These are phyloP conservation scores for Russula sp. DNA, from an alignment of 768 basidiomycete genomes.

Conservation along the genomic window DNA sequence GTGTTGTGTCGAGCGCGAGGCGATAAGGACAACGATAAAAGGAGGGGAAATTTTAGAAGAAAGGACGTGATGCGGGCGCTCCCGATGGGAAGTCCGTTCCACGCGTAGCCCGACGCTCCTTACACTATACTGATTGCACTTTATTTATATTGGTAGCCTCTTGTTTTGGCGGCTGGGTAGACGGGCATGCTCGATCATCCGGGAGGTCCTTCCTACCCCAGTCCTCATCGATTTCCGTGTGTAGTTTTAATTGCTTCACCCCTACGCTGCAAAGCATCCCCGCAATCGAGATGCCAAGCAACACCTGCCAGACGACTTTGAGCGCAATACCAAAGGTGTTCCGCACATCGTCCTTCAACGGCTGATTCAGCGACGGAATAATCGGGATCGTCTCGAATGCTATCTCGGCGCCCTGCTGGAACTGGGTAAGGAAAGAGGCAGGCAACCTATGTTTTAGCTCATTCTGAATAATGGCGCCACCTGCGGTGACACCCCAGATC, in stretches of 20 bases:
- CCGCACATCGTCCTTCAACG: too few species aligned
- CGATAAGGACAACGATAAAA: too few species aligned
- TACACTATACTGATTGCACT: too few species aligned
- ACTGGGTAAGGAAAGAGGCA: conserved; percentile 28
- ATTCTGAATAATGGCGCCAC: too few species aligned
- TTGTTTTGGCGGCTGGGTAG: too few species aligned
- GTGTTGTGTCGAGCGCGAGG: too few species aligned
- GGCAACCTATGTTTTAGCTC: conserved; percentile 27
- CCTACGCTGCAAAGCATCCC: conserved; percentile 35
- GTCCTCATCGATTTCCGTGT: conserved; percentile 34
- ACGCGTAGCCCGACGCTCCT: too few species aligned
- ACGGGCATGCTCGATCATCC: too few species aligned
- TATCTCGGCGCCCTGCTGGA: conserved; percentile 34
- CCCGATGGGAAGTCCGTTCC: too few species aligned
- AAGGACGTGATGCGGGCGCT: too few species aligned
- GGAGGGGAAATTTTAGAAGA: too few species aligned
- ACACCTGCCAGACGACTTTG: conserved; percentile 36
- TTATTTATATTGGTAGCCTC: too few species aligned
- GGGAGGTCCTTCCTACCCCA: conserved; percentile 26
- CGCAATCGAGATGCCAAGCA: conserved; percentile 34
- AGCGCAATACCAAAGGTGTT: conserved; percentile 30
- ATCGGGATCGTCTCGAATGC: conserved; percentile 34
- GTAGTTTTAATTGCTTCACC: conserved; percentile 35
- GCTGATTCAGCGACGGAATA: not conserved
- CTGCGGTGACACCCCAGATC: conserved; percentile 34